These are phyloP conservation scores for Ganoderma resinaceum DNA, from an alignment of 1,284 basidiomycete species.

Conservation along the genomic window DNA sequence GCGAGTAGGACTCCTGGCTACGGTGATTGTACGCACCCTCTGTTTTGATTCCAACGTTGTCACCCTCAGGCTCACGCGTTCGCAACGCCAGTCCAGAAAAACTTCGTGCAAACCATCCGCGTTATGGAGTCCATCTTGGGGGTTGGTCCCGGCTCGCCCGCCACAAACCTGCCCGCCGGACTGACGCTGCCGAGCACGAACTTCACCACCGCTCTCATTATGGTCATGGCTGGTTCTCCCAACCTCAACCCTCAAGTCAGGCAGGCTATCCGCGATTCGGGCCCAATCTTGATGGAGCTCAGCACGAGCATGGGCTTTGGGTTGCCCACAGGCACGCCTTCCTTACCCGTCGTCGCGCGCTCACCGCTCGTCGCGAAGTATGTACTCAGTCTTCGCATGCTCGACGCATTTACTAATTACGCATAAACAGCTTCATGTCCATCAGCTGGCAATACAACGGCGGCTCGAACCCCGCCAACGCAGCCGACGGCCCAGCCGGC, in stretches of 20 bases:
- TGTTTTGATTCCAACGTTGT: not conserved
- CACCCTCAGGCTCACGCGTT: not conserved
- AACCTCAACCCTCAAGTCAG: not conserved
- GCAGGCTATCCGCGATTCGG: not conserved
- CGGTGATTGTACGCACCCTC: not conserved
- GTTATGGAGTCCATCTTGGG: constrained; percentile 69
- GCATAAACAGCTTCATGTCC: not conserved
- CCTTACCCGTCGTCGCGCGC: not conserved
- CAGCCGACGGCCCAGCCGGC: not conserved
- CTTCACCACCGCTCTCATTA: not conserved
- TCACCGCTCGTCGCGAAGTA: not conserved
- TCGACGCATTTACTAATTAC: not conserved
- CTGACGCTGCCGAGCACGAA: not conserved
- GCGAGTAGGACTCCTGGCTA: not conserved
- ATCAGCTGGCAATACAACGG: not conserved
- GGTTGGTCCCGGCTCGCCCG: constrained; percentile 55
- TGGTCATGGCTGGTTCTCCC: not conserved
- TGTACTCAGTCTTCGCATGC: not conserved
- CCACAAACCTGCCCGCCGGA: not conserved
- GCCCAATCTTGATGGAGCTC: not conserved
- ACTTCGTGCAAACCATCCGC: constrained; percentile 73
- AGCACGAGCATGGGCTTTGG: not conserved
- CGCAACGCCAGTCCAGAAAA: constrained; percentile 63
- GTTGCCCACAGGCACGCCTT: not conserved
- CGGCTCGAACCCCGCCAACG: not conserved